phyloP scores from a whole-genome alignment of 306 rosid species.

The Malus fusca region DNA sequence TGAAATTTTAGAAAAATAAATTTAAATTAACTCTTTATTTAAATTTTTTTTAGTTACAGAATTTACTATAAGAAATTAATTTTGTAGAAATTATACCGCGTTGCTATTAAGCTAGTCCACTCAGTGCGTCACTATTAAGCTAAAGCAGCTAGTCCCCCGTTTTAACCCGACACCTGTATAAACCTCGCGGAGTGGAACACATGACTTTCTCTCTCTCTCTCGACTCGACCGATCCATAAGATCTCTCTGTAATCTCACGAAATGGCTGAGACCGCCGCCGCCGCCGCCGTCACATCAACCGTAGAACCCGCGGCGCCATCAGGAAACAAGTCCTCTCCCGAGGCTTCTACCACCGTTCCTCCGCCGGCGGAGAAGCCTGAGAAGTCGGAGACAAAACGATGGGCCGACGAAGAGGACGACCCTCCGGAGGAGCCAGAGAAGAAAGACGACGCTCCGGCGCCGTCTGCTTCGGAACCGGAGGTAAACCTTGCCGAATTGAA shows the following conservation, averaged over 20 bases:
- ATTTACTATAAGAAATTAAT: too few relatives aligned
- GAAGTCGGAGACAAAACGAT: slow-evolving; percentile 23
- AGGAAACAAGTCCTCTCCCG: background rate
- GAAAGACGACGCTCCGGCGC: background rate
- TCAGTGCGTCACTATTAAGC: background rate
- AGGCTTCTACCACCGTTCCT: background rate
- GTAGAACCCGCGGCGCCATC: background rate
- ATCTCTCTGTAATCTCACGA: background rate
- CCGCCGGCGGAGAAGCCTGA: slow-evolving; percentile 1
- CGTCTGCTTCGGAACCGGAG: slow-evolving; percentile 21
- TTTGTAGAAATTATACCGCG: background rate
- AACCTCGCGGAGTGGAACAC: background rate
- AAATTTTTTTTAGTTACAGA: too few relatives aligned
- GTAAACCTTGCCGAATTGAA: slow-evolving; percentile 33
- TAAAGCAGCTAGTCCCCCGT: background rate
- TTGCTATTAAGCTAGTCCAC: background rate
- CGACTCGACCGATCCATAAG: background rate
- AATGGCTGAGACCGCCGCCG: background rate
- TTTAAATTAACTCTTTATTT: too few relatives aligned
- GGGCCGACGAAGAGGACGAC: slow-evolving; percentile 58
- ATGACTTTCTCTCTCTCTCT: background rate
- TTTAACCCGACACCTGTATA: background rate
- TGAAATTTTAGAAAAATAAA: too few relatives aligned
- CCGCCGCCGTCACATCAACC: background rate
- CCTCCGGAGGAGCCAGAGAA: slow-evolving; percentile 15